These are phyloP conservation scores for Aleurites moluccanus DNA, from an alignment of 441 rosid species.

Conservation along the genomic window DNA sequence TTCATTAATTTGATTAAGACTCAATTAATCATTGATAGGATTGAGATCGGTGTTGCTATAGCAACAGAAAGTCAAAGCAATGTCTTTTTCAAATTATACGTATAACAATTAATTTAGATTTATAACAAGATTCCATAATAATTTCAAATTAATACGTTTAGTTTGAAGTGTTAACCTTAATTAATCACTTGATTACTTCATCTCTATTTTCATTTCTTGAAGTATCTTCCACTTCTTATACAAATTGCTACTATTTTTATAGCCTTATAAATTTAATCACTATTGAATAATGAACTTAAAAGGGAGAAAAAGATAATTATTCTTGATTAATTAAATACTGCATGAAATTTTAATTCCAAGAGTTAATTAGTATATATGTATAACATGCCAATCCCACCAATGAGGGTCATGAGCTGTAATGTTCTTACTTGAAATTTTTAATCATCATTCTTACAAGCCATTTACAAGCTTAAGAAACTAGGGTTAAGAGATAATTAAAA, in stretches of 20 bases:
- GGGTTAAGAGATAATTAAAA: too few species aligned
- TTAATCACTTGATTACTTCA: not conserved
- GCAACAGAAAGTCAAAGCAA: not conserved
- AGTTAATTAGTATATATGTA: too few species aligned
- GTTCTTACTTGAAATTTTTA: too few species aligned
- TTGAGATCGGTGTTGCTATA: not conserved
- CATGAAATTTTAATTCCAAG: too few species aligned
- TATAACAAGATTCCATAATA: not conserved
- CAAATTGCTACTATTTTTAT: not conserved
- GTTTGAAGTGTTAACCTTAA: not conserved
- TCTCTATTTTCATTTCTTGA: not conserved
- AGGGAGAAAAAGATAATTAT: too few species aligned
- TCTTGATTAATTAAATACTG: too few species aligned
- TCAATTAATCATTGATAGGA: not conserved
- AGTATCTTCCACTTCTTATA: not conserved
- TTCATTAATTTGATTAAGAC: not conserved
- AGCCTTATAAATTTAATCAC: too few species aligned
- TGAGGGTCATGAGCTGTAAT: too few species aligned
- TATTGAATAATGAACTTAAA: too few species aligned
- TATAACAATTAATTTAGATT: not conserved
- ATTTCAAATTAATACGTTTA: not conserved
- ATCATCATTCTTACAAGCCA: too few species aligned
- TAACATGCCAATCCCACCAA: too few species aligned
- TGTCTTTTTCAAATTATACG: not conserved
- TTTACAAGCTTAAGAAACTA: too few species aligned